Evolutionary conservation across 768 basidiomycete genomes (phyloP), one percentile per base, ranked within the genome.

Genomic region (Naganishia friedmannii): DNA sequence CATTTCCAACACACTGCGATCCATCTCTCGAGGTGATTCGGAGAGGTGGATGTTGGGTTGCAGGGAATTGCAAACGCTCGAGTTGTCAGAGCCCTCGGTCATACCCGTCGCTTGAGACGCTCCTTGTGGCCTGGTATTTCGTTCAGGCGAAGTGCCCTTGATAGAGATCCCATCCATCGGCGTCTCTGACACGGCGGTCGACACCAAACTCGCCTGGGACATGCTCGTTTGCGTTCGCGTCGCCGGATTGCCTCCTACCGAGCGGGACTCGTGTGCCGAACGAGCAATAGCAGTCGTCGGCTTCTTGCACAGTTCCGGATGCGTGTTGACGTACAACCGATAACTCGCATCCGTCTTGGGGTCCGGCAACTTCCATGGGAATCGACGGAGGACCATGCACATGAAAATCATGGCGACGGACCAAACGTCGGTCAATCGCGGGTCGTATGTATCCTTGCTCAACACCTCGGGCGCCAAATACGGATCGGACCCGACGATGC

Each of bases 311-410:
- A 96, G 84, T 79, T 96, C 93, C 29, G 94, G 93, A 80, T 99
- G 94, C 39, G 93, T 90, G 74, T 89, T 86, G 73, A 97, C 89
- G 77, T 96, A 99, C 9, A 92, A 88, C 70, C 88, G 87, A 84
- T 92, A 99, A 77, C 88, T 90, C 68, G 90, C 86, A 79, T 98
- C 96, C 21, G 88, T 88, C 86, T 95, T 95, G 76, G 88, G 85
- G 79, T 99, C 96, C 13, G 96, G 95, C 68, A 98, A 90, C 82
- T 93, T 98, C 96, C 96, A 99, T 5, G 96, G 96, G 85, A 99
- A 99, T 65, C 96, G 87, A 66, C 95, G 86, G 39, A 99, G 86
- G 73, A 96, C 85, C 96, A 99, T 99, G 84, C 96, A 99, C 85
- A 98, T 87, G 84, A 99, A 97, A 77, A 99, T 99, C 81, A 99